Evolutionary conservation across 768 basidiomycete species (phyloP).

Genomic region (Leccinum obscurum): DNA sequence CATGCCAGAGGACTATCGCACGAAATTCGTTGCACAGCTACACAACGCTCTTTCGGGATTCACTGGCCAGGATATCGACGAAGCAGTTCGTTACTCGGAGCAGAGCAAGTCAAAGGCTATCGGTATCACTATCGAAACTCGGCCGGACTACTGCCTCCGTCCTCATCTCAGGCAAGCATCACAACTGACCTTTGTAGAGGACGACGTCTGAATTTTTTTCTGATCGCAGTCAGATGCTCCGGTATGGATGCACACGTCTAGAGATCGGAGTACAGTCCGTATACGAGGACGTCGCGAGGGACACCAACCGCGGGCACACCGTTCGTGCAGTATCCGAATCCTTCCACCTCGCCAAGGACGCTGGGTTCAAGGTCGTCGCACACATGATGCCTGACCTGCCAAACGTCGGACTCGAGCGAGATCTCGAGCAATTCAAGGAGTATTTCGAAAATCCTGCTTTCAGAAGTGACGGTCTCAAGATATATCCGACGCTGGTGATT

Average conservation of each 20-base stretch:
- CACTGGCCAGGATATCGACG: slow-evolving; percentile 91
- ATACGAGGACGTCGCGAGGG: slow-evolving; percentile 98
- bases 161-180: too few relatives aligned
- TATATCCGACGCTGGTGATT: slow-evolving; percentile 98
- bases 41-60: slow-evolving; percentile 97
- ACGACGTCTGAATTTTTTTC: not conserved
- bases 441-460: slow-evolving; percentile 99
- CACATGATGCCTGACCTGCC: slow-evolving; percentile 99
- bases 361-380: slow-evolving; percentile 99
- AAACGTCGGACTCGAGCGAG: slow-evolving; percentile 95
- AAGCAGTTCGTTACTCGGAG: slow-evolving; percentile 96
- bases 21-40: slow-evolving; percentile 90
- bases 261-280: slow-evolving; percentile 99
- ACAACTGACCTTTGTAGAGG: too few relatives aligned
- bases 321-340: slow-evolving; percentile 96
- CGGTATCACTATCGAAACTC: slow-evolving; percentile 97
- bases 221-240: slow-evolving; percentile 86
- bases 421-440: slow-evolving; percentile 98
- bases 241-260: slow-evolving; percentile 96
- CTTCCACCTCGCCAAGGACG: slow-evolving; percentile 97
- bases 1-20: slow-evolving; percentile 96
- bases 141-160: slow-evolving; percentile 85
- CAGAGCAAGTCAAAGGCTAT: slow-evolving; percentile 98
- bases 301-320: slow-evolving; percentile 98
- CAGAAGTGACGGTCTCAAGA: slow-evolving; percentile 95